Base-by-base conservation (phyloP, 2,329 filamentous ascomycete species). In the Zelopaecilomyces penicillatus region DNA sequence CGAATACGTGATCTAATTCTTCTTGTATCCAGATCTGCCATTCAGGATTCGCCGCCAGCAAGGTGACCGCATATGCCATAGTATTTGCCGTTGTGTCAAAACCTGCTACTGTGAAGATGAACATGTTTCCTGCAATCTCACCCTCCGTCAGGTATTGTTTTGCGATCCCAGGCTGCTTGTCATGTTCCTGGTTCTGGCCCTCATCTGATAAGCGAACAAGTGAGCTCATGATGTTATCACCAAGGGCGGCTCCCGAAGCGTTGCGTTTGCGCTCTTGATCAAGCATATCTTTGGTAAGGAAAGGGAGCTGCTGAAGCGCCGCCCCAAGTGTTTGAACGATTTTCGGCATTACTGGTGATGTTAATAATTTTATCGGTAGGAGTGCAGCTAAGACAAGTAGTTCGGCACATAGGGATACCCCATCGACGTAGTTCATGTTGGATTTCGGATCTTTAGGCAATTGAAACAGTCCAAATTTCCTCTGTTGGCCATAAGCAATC, bases 21-120 rank as follows among this genome's bases (percentile, higher is more conserved):
- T 71, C 71, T 6, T 58, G 57, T 4, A 78, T 52, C 73, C 75
- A 78, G 3, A 66, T 63, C 54, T 79, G 75, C 59, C 68, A 69
- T 42, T 71, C 54, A 0, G 71, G 70, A 46, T 73, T 58, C 1
- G 63, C 54, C 1, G 71, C 65, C 1, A 78, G 60, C 4, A 74
- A 55, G 1, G 65, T 62, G n/a, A 76, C 52, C 3, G 70, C 66
- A 49, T 70, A 78, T 1, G 67, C 63, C 38, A 78, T 61, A 0
- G 70, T 71, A 42, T 71, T 73, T 2, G 72, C 70, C 1, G 71
- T 74, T 0, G 69, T 71, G 48, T 76, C 68, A 48, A 70, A 69
- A 2, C 71, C 71, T 4, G 70, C 70, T 2, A 59, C 57, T 6
- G 61, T 72, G 52, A 73, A 70, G 31, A 71, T 56, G 56, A 68